Percentiles rank a stretch among this genome's conserved stretches.
Conservation (phyloP, 768 basidiomycete genomes). For the Tubosaeta sp. region DNA sequence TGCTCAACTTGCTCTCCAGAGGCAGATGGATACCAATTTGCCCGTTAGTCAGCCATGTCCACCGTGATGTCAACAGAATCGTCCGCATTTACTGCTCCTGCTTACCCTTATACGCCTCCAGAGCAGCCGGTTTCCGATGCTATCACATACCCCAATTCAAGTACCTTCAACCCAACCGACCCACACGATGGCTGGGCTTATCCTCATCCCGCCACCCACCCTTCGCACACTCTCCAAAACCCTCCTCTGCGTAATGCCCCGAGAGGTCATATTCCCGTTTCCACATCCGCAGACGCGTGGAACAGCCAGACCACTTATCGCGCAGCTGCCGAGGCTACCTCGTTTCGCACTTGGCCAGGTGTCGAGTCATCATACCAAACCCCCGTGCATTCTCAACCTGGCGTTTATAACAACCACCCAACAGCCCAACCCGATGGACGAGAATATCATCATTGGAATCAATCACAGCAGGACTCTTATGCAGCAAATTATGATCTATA, state of each 20-base stretch:
- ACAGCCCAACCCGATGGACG: slow-evolving; percentile 35
- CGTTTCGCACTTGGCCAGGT: slow-evolving; percentile 52
- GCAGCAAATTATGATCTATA: slow-evolving; percentile 27
- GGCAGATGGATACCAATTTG: not conserved
- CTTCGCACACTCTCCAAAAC: slow-evolving; percentile 40
- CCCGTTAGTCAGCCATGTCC: slow-evolving; percentile 29
- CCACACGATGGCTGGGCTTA: slow-evolving; percentile 57
- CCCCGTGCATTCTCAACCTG: slow-evolving; percentile 21
- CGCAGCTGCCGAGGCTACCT: slow-evolving; percentile 27
- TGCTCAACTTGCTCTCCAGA: not conserved
- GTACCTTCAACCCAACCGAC: slow-evolving; percentile 41
- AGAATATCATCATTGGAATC: slow-evolving; percentile 32
- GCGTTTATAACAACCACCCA: slow-evolving; percentile 29
- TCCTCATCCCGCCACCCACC: slow-evolving; percentile 26
- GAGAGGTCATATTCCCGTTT: slow-evolving; percentile 19
- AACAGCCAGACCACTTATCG: slow-evolving; percentile 23
- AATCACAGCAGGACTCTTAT: slow-evolving; percentile 24
- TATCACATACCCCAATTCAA: slow-evolving; percentile 38
- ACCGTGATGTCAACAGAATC: slow-evolving; percentile 36
- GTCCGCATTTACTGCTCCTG: slow-evolving; percentile 37
- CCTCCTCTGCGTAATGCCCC: slow-evolving; percentile 42
- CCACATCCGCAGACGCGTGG: slow-evolving; percentile 20
- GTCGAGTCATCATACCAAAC: slow-evolving; percentile 36
- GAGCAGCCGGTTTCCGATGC: slow-evolving; percentile 38
- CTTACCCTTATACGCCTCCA: slow-evolving; percentile 44